A percentile compares a stretch with the other conserved stretches of the same genome.
Conservation (phyloP, 2,329 filamentous ascomycete genomes). For the Colletotrichum incanum region DNA sequence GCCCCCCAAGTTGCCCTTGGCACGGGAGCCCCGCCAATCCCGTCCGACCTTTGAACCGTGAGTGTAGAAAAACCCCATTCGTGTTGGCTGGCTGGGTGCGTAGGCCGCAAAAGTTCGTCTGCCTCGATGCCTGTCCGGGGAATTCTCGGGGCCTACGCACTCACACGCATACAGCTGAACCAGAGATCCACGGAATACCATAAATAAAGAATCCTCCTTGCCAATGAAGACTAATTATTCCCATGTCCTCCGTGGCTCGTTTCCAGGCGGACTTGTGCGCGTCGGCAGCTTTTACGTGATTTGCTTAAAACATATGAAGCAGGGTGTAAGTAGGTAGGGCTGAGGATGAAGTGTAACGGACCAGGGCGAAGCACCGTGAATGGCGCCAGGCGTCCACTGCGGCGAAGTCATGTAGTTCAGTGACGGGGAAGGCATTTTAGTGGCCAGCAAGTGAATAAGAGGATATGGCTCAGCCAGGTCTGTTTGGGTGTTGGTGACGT, state of each 20-base stretch:
- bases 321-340: not conserved
- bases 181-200: not conserved
- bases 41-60: slow-evolving; percentile 9
- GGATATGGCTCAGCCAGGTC: not conserved
- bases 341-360: not conserved
- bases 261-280: not conserved
- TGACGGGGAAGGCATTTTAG: not conserved
- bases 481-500: not conserved
- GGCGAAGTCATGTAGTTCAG: not conserved
- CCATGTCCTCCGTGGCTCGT: too few species aligned
- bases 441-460: not conserved
- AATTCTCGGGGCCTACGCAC: not conserved
- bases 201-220: not conserved
- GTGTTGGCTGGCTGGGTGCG: not conserved
- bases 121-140: not conserved
- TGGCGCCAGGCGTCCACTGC: not conserved
- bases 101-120: not conserved
- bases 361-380: not conserved
- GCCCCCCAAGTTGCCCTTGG: slow-evolving; percentile 24
- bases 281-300: not conserved
- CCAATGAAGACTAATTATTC: not conserved
- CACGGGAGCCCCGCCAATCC: slow-evolving; percentile 19
- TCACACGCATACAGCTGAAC: not conserved
- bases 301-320: not conserved
- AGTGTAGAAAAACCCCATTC: not conserved